Conservation (phyloP, 2,329 filamentous ascomycete species). For the Bipolaris sorokiniana region DNA sequence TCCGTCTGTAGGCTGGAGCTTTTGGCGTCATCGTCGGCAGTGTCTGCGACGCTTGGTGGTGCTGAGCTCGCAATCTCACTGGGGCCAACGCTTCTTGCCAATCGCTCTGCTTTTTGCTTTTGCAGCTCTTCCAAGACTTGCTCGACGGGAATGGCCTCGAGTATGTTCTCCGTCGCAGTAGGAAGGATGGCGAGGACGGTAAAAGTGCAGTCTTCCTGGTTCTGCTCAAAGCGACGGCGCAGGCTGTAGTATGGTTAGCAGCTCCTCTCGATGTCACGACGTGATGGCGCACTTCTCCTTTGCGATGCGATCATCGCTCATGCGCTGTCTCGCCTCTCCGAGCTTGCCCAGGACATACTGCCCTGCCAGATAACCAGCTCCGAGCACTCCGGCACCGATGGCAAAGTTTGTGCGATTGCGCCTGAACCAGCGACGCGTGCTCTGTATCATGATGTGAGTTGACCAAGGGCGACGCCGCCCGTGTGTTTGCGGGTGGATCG, state of each 20-base stretch:
- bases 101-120: slow-evolving; percentile 81
- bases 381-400: slow-evolving; percentile 84
- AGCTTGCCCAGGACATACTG: slow-evolving; percentile 94
- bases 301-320: slow-evolving; percentile 93
- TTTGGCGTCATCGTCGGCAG: slow-evolving; percentile 75
- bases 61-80: slow-evolving; percentile 65
- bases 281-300: slow-evolving; percentile 81
- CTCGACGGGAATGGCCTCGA: slow-evolving; percentile 88
- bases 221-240: slow-evolving; percentile 95
- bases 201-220: slow-evolving; percentile 98
- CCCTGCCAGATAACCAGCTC: slow-evolving; percentile 87
- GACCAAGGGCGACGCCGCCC: slow-evolving; percentile 6
- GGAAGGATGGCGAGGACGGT: slow-evolving; percentile 95
- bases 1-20: slow-evolving; percentile 81
- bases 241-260: slow-evolving; percentile 63
- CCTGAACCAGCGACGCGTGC: slow-evolving; percentile 87
- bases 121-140: slow-evolving; percentile 92
- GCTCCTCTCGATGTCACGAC: too few relatives aligned
- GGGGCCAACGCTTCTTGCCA: slow-evolving; percentile 64
- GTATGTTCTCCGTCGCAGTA: slow-evolving; percentile 86
- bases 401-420: slow-evolving; percentile 90
- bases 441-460: slow-evolving; percentile 62
- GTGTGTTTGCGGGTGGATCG: slow-evolving; percentile 12
- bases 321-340: slow-evolving; percentile 90
- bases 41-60: slow-evolving; percentile 67